Base-by-base conservation (phyloP, 1,139 yeast genomes). In the Candida tetrigidarum region DNA sequence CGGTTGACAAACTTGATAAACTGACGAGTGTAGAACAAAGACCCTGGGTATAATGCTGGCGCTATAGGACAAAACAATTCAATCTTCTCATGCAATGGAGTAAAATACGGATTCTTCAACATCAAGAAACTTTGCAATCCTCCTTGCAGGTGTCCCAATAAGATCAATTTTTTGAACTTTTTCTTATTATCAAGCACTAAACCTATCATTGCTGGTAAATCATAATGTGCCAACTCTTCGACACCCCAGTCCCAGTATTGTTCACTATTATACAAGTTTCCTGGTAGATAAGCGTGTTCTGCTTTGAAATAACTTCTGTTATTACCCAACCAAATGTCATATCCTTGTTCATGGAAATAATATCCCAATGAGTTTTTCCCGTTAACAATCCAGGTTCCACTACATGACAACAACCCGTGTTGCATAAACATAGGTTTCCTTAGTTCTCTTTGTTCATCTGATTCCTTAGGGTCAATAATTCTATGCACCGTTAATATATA, bases 321-420 rank as follows among this genome's bases (percentile, higher is more conserved):
- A 59, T 92, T 91, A 1, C 97, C 98, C 44, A 93, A 64, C 97
- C 98, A 93, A 1, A 93, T 93, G 55, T 93, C 98, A 60, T 76
- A 90, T 0, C 96, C 96, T 26, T 69, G 63, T 19, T 76, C 69
- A 35, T 74, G 64, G 23, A 92, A 69, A 53, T 71, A 77, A 53
- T 81, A 83, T 0, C 95, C 95, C 43, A 93, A 60, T 5, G 96
- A 86, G 47, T 87, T 80, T 45, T 73, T 71, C 0, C 97, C 98
- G 15, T 87, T 71, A 0, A 96, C 84, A 27, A 93, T 75, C 62
- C 76, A 93, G 0, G 96, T 86, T 0, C 93, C 97, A 0, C 95
- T 83, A 23, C 96, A 85, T 56, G 91, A 96, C 52, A 93, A 68
- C 15, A 93, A 72, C 0, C 99, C 99, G 57, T 93, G 99, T 20